Conservation (phyloP, 78 protist genomes). For the Pelomyxa schiedti region DNA sequence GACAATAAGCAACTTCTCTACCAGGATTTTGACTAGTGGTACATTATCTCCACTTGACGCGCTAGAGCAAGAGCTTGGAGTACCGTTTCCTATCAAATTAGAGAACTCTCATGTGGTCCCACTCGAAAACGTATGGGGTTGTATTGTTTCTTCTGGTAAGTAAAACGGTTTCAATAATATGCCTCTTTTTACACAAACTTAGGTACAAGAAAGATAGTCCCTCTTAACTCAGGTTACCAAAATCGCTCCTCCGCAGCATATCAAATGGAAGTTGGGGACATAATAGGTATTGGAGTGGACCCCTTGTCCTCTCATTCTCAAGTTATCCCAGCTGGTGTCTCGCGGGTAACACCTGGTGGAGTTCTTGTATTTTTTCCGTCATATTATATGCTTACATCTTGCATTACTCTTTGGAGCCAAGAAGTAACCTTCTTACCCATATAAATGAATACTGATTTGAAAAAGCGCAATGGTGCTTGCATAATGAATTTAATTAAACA, state of each 20-base stretch:
- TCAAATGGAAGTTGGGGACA: conserved; percentile 60
- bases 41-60: conserved; percentile 89
- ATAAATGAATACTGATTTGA: neutral
- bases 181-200: neutral
- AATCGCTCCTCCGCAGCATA: conserved; percentile 21
- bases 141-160: conserved; percentile 23
- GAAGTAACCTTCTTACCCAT: neutral
- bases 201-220: neutral
- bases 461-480: neutral
- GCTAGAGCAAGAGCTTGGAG: conserved; percentile 50
- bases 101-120: conserved; percentile 68
- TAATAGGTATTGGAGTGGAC: conserved; percentile 20
- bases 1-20: neutral
- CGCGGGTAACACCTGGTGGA: conserved; percentile 80
- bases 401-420: conserved; percentile 30
- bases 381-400: conserved; percentile 34
- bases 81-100: conserved; percentile 15
- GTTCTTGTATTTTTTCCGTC: conserved; percentile 95
- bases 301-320: neutral
- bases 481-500: neutral
- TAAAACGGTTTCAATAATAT: too few species aligned
- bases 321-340: conserved; percentile 15
- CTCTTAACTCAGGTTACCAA: conserved; percentile 38
- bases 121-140: conserved; percentile 37
- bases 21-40: conserved; percentile 86